A percentile compares a stretch with the other conserved stretches of the same genome.
Conservation (phyloP, 2,329 filamentous ascomycete genomes). For the Talaromyces sp. region DNA sequence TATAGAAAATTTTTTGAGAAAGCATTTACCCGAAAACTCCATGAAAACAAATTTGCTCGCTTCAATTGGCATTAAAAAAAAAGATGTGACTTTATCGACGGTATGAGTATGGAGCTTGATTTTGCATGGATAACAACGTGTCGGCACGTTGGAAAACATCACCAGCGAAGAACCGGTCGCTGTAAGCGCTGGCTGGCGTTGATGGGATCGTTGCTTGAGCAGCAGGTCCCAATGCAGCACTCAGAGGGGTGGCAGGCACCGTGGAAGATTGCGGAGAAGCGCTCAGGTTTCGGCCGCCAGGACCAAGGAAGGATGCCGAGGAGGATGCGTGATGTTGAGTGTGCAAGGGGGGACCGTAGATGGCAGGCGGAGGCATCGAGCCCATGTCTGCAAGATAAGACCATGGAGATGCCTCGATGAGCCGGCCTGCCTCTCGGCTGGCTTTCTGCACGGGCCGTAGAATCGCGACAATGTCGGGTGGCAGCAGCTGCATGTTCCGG, state of each 20-base stretch:
- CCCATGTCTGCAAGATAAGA: conserved; percentile 47
- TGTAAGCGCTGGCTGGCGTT: conserved; percentile 42
- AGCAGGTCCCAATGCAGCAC: conserved; percentile 80
- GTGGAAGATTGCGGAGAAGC: conserved; percentile 47
- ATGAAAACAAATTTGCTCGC: background rate
- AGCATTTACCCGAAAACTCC: background rate
- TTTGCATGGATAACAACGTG: conserved; percentile 39
- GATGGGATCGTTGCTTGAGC: conserved; percentile 83
- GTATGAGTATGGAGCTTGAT: conserved; percentile 35
- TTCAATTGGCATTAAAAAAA: background rate
- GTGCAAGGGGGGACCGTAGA: conserved; percentile 33
- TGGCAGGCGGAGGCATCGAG: conserved; percentile 19
- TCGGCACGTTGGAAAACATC: conserved; percentile 46
- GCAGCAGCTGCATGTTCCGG: conserved; percentile 44
- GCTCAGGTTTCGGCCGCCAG: conserved; percentile 8
- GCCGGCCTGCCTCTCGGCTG: conserved; percentile 71
- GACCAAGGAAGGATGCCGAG: conserved; percentile 8
- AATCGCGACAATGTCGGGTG: conserved; percentile 63
- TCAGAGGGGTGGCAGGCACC: conserved; percentile 80
- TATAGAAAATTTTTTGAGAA: background rate
- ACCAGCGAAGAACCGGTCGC: conserved; percentile 44
- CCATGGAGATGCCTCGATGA: conserved; percentile 64
- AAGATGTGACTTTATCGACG: conserved; percentile 27
- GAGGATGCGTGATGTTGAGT: conserved; percentile 26
- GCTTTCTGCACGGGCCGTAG: conserved; percentile 76